Evolutionary conservation across 768 basidiomycete genomes (phyloP).

Genomic region (Coprinopsis marcescibilis): DNA sequence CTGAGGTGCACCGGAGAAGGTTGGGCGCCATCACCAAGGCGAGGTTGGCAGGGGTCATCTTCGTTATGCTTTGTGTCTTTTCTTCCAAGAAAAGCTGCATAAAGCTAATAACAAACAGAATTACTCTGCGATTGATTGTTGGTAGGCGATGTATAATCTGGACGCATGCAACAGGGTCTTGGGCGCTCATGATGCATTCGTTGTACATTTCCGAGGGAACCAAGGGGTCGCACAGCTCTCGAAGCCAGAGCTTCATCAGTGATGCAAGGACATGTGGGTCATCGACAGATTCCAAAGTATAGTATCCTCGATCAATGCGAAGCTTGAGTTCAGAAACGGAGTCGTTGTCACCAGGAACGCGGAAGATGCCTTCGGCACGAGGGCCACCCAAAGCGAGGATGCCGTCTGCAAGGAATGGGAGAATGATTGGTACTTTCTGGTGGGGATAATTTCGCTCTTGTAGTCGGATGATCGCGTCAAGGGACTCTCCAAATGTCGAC

Average conservation of each 20-base stretch:
- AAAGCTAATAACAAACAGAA: slow-evolving; percentile 87
- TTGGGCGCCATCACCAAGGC: slow-evolving; percentile 93
- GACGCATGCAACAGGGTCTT: slow-evolving; percentile 64
- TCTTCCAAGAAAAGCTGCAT: slow-evolving; percentile 84
- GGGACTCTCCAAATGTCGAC: slow-evolving; percentile 87
- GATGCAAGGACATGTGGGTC: slow-evolving; percentile 90
- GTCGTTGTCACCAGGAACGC: slow-evolving; percentile 88
- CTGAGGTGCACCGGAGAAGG: slow-evolving; percentile 77
- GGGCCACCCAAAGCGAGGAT: slow-evolving; percentile 86
- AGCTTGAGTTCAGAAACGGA: slow-evolving; percentile 83
- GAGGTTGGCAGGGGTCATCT: slow-evolving; percentile 88
- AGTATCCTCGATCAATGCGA: slow-evolving; percentile 86
- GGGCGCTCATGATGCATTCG: slow-evolving; percentile 70
- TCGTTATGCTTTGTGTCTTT: slow-evolving; percentile 62
- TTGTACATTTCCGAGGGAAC: slow-evolving; percentile 90
- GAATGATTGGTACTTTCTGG: slow-evolving; percentile 84
- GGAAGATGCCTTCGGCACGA: slow-evolving; percentile 86
- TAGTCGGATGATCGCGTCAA: slow-evolving; percentile 76
- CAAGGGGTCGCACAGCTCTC: slow-evolving; percentile 89
- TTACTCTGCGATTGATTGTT: slow-evolving; percentile 78
- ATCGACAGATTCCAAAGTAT: slow-evolving; percentile 83
- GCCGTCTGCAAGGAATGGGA: slow-evolving; percentile 89
- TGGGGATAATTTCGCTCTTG: slow-evolving; percentile 84
- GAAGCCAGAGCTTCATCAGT: slow-evolving; percentile 87
- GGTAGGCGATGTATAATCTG: slow-evolving; percentile 74